phyloP scores from a whole-genome alignment of 805 yeast genomes.

The Suhomyces prunicola region DNA sequence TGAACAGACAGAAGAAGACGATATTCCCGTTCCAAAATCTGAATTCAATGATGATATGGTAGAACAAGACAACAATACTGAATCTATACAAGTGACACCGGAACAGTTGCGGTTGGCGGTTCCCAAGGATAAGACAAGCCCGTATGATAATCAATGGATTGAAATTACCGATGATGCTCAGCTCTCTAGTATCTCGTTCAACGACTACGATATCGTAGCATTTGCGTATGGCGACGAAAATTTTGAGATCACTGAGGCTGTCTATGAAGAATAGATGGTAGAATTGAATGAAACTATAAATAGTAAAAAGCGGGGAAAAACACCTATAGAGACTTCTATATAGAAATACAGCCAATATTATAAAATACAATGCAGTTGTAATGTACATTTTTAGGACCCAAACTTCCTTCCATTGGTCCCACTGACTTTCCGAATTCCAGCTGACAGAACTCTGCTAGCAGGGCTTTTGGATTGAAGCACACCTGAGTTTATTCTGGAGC shows the following conservation, averaged over 20 bases:
- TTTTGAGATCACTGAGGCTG: constrained; percentile 34
- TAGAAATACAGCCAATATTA: background rate
- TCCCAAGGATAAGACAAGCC: constrained; percentile 37
- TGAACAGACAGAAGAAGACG: constrained; percentile 11
- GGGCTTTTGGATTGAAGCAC: constrained; percentile 11
- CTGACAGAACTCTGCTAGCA: constrained; percentile 12
- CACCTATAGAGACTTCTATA: background rate
- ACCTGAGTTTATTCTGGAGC: constrained; percentile 19
- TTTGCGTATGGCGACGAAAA: constrained; percentile 38
- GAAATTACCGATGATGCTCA: constrained; percentile 25
- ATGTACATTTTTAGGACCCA: background rate
- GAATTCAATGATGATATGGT: constrained; percentile 4
- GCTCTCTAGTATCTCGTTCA: constrained; percentile 28
- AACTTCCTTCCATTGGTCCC: constrained; percentile 8
- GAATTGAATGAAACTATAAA: background rate
- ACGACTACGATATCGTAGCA: constrained; percentile 42
- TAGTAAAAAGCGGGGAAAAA: background rate
- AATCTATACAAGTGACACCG: background rate
- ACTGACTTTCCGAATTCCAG: constrained; percentile 24
- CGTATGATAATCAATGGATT: constrained; percentile 36
- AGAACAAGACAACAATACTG: constrained; percentile 2
- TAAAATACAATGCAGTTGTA: constrained; percentile 2
- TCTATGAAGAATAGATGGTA: constrained; percentile 26
- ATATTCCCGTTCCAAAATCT: constrained; percentile 20
- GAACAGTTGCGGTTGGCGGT: constrained; percentile 37